Conservation (phyloP, 441 rosid genomes). For the Hypseocharis bilobata region DNA sequence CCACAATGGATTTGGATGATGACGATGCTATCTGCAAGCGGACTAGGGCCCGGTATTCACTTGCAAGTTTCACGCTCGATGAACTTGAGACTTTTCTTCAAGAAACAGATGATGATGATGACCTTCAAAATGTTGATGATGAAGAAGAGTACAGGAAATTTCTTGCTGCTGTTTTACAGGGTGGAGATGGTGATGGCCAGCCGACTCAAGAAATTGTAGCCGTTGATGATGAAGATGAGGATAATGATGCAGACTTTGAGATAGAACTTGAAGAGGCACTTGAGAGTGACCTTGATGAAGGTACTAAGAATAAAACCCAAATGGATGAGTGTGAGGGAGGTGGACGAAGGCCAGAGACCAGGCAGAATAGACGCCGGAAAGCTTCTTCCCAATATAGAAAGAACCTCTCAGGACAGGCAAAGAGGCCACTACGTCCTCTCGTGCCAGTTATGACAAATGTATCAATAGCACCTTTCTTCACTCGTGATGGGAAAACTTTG, state of each 20-base stretch:
- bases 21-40: slow-evolving; percentile 78
- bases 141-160: slow-evolving; percentile 87
- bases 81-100: slow-evolving; percentile 95
- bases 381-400: slow-evolving; percentile 36
- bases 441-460: slow-evolving; percentile 50
- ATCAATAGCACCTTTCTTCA: slow-evolving; percentile 27
- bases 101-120: slow-evolving; percentile 91
- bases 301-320: slow-evolving; percentile 29
- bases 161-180: slow-evolving; percentile 72
- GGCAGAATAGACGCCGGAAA: slow-evolving; percentile 67
- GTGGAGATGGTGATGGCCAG: slow-evolving; percentile 44
- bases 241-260: slow-evolving; percentile 89
- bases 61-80: slow-evolving; percentile 81
- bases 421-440: slow-evolving; percentile 71
- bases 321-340: slow-evolving; percentile 27
- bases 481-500: slow-evolving; percentile 26
- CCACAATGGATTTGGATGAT: slow-evolving; percentile 22
- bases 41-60: slow-evolving; percentile 85
- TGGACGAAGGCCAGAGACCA: slow-evolving; percentile 62
- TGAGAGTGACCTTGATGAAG: slow-evolving; percentile 79
- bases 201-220: slow-evolving; percentile 33
- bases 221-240: slow-evolving; percentile 73
- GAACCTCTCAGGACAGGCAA: slow-evolving; percentile 51
- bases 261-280: slow-evolving; percentile 88
- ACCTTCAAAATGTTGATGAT: slow-evolving; percentile 70